A percentile compares a stretch with the other conserved stretches of the same genome.
phyloP scores from a whole-genome alignment of 2,329 filamentous ascomycete genomes.

The Stagonosporopsis vannaccii region DNA sequence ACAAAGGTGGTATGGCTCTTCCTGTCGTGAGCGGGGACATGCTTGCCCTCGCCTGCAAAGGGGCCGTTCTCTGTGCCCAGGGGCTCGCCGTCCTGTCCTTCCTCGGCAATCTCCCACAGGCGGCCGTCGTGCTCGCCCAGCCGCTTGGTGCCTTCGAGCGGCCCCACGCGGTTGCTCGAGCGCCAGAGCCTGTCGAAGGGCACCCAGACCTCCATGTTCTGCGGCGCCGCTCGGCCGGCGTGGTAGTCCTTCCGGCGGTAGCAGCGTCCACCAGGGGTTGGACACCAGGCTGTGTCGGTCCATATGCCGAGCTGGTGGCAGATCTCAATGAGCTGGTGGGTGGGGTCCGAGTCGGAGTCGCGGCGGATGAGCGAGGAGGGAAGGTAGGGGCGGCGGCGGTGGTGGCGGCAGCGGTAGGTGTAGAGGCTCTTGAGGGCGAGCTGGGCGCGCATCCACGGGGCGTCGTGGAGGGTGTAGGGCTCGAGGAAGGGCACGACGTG shows the following conservation, averaged over 20 bases:
- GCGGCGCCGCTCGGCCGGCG: slow-evolving; percentile 61
- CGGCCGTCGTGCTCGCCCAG: slow-evolving; percentile 56
- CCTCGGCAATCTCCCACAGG: slow-evolving; percentile 64
- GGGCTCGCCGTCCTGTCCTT: slow-evolving; percentile 62
- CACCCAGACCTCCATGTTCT: slow-evolving; percentile 67
- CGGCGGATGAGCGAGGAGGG: slow-evolving; percentile 62
- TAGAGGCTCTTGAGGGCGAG: slow-evolving; percentile 67
- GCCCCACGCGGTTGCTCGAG: slow-evolving; percentile 65
- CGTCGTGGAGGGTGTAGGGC: slow-evolving; percentile 52
- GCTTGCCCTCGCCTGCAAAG: slow-evolving; percentile 60
- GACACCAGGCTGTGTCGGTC: slow-evolving; percentile 69
- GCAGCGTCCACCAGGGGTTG: slow-evolving; percentile 64
- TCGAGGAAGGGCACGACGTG: slow-evolving; percentile 66
- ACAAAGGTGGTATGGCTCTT: slow-evolving; percentile 62
- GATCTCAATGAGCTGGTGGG: slow-evolving; percentile 66
- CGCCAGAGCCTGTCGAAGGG: slow-evolving; percentile 67
- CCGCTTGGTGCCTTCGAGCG: slow-evolving; percentile 42
- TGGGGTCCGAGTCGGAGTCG: slow-evolving; percentile 67
- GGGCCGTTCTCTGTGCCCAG: slow-evolving; percentile 58
- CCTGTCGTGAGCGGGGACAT: slow-evolving; percentile 61
- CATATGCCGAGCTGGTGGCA: slow-evolving; percentile 66
- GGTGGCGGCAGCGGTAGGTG: slow-evolving; percentile 68
- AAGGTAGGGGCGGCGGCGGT: slow-evolving; percentile 66
- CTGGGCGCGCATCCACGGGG: slow-evolving; percentile 52
- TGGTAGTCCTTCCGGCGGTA: slow-evolving; percentile 65